Evolutionary conservation across 805 yeast species (phyloP).

Genomic region (Huiozyma naganishii): DNA sequence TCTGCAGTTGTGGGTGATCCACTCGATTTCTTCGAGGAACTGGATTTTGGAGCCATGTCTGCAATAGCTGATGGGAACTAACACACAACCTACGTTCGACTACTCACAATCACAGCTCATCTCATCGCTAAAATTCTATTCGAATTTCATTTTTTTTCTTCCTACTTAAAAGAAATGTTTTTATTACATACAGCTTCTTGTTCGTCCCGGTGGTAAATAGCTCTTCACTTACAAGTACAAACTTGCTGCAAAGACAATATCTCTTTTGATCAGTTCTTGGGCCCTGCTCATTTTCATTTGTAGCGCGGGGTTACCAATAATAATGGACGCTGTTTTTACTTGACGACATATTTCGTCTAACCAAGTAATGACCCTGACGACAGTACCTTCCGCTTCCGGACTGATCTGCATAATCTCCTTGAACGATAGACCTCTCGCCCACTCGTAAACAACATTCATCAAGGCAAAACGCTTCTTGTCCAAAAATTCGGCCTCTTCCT

Average conservation of each 20-base stretch:
- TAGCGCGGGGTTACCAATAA: slow-evolving; percentile 86
- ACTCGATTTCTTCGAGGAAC: slow-evolving; percentile 22
- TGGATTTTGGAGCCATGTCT: slow-evolving; percentile 23
- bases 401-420: slow-evolving; percentile 84
- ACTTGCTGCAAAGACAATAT: slow-evolving; percentile 94
- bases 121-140: not conserved
- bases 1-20: slow-evolving; percentile 10
- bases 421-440: slow-evolving; percentile 94
- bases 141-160: not conserved
- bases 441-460: slow-evolving; percentile 90
- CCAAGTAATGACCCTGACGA: slow-evolving; percentile 89
- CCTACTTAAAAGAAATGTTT: not conserved
- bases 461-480: slow-evolving; percentile 81
- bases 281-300: slow-evolving; percentile 86
- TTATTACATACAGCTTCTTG: too few species aligned
- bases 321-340: slow-evolving; percentile 85
- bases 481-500: slow-evolving; percentile 76
- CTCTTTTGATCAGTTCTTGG: slow-evolving; percentile 90
- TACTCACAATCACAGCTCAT: not conserved
- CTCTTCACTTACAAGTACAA: slow-evolving; percentile 48
- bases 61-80: not conserved
- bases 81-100: not conserved
- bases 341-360: slow-evolving; percentile 92
- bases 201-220: too few species aligned
- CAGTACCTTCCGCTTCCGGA: slow-evolving; percentile 89